These are phyloP conservation scores for Diaporthe sp. DNA, from an alignment of 2,329 filamentous ascomycete species.

Conservation along the genomic window DNA sequence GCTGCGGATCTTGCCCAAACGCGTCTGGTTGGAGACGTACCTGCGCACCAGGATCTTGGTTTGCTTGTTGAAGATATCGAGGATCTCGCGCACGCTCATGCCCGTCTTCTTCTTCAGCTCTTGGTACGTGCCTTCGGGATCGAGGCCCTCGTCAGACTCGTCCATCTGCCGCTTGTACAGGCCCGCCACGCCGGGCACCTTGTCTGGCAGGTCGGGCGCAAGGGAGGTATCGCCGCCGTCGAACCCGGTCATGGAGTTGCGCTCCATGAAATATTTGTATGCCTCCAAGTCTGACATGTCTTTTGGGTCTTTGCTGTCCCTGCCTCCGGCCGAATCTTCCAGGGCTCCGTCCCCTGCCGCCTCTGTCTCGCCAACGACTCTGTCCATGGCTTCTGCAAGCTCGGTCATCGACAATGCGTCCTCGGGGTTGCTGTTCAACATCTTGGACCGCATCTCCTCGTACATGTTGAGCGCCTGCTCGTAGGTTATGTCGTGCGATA, in stretches of 20 bases:
- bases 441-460: constrained; percentile 58
- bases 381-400: constrained; percentile 40
- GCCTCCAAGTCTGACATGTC: constrained; percentile 49
- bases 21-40: constrained; percentile 90
- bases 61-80: constrained; percentile 60
- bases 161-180: constrained; percentile 64
- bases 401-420: constrained; percentile 50
- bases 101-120: constrained; percentile 69
- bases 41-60: constrained; percentile 82
- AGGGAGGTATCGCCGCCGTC: constrained; percentile 59
- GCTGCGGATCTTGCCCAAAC: constrained; percentile 91
- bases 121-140: constrained; percentile 65
- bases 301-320: constrained; percentile 31
- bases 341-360: constrained; percentile 41
- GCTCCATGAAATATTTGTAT: constrained; percentile 53
- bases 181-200: constrained; percentile 67
- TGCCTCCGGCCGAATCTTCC: too few species aligned
- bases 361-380: constrained; percentile 44
- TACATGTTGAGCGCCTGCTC: constrained; percentile 64
- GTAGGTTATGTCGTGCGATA: constrained; percentile 47
- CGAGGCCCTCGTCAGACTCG: constrained; percentile 64
- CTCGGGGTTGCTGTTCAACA: constrained; percentile 46
- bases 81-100: constrained; percentile 65
- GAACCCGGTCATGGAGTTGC: constrained; percentile 52
- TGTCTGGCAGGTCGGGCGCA: constrained; percentile 64